phyloP scores from a whole-genome alignment of 306 rosid species.

The Prinsepia uniflora region DNA sequence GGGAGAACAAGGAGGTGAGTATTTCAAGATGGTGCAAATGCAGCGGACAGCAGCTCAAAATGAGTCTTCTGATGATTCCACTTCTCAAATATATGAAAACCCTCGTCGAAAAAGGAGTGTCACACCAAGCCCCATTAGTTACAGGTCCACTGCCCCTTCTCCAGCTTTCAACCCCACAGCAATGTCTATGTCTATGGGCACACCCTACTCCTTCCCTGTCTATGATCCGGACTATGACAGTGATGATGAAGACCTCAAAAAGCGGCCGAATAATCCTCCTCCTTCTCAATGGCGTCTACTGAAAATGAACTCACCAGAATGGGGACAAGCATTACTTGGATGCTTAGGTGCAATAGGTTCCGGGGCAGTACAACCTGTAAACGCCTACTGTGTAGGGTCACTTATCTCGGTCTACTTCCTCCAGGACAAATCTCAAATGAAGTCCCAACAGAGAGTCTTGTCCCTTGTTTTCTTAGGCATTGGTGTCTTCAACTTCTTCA shows the following conservation, averaged over 20 bases:
- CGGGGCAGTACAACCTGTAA: conserved; percentile 79
- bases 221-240: conserved; percentile 58
- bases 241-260: conserved; percentile 36
- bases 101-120: conserved; percentile 43
- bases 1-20: conserved; percentile 59
- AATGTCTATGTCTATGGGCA: conserved; percentile 55
- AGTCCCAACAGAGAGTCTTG: conserved; percentile 51
- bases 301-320: conserved; percentile 80
- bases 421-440: conserved; percentile 37
- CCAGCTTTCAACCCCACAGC: conserved; percentile 52
- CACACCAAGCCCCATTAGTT: conserved; percentile 58
- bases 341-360: conserved; percentile 80
- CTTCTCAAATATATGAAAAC: conserved; percentile 39
- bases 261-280: conserved; percentile 38
- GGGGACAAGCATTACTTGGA: conserved; percentile 69
- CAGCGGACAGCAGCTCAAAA: conserved; percentile 50
- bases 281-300: conserved; percentile 74
- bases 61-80: conserved; percentile 36
- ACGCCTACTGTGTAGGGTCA: conserved; percentile 73
- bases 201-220: conserved; percentile 74
- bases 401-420: conserved; percentile 69
- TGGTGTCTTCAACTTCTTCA: conserved; percentile 70
- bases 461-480: conserved; percentile 66
- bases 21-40: conserved; percentile 67
- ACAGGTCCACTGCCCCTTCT: conserved; percentile 56